A percentile compares a stretch with the other conserved stretches of the same genome.
These are phyloP conservation scores for Vicia sativa DNA, from an alignment of 306 rosid genomes.

Conservation along the genomic window DNA sequence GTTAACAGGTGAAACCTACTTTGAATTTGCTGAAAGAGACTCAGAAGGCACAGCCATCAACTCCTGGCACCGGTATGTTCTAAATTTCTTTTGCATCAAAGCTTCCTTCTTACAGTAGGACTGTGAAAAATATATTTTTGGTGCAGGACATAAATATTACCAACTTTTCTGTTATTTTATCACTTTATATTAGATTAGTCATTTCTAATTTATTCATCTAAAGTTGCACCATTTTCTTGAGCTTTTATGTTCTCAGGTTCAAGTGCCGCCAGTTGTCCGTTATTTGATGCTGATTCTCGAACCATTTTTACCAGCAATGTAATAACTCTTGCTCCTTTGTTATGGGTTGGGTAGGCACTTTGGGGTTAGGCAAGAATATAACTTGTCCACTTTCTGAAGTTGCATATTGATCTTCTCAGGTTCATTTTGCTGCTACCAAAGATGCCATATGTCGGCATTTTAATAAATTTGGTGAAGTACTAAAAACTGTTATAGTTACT, in stretches of 20 bases:
- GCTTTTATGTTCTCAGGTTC: constrained; percentile 52
- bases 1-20: constrained; percentile 55
- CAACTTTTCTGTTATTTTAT: constrained; percentile 18
- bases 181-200: neutral
- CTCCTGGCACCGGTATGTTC: constrained; percentile 70
- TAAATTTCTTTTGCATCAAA: constrained; percentile 18
- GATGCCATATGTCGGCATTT: constrained; percentile 88
- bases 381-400: constrained; percentile 34
- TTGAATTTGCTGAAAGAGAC: constrained; percentile 53
- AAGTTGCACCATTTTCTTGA: constrained; percentile 13
- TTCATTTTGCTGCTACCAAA: constrained; percentile 93
- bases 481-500: constrained; percentile 70
- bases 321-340: constrained; percentile 40
- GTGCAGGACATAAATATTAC: neutral
- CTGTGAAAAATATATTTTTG: constrained; percentile 13
- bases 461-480: constrained; percentile 82
- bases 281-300: constrained; percentile 82
- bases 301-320: constrained; percentile 92
- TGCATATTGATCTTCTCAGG: constrained; percentile 49
- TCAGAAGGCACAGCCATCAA: constrained; percentile 46
- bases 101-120: neutral
- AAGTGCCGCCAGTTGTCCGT: constrained; percentile 54
- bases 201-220: constrained; percentile 12
- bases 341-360: constrained; percentile 27
- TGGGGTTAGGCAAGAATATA: neutral